Base-by-base conservation (phyloP, 768 basidiomycete genomes). In the Tricholoma flavovirens region DNA sequence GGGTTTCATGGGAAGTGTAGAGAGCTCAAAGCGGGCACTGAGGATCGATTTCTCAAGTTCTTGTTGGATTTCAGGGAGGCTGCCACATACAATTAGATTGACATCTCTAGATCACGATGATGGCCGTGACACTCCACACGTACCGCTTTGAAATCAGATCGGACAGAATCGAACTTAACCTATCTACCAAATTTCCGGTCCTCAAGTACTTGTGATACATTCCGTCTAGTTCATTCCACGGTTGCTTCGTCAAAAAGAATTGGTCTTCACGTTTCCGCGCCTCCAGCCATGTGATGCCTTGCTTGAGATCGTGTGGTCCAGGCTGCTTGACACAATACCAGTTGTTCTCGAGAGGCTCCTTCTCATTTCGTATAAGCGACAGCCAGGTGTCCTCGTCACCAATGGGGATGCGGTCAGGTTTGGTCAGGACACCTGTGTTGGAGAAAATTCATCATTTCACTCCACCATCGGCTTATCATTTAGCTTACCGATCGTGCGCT, bases 391-490 rank as follows among this genome's bases (percentile, higher is more conserved):
- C 66, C 51, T 83, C 82, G 29, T 84, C 81, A 0, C 81, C 83
- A 0, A 64, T 49, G 0, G 79, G 79, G 54, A 84, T 87, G 8
- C 84, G 80, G 60, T 88, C 88, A 0, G 86, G 86, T 59, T 91
- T 90, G 0, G 87, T 91, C n/a, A 88, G 74, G 11, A 88, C 85
- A 45, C 87, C 87, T 87, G 11, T 6, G 19, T 11, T 21, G 24
- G 35, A 17, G 51, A n/a, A n/a, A n/a, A n/a, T n/a, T n/a, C n/a
- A 55, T 33, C 4, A 5, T 0, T 29, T 24, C 12, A 1, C 29
- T 30, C 9, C 26, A 12, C n/a, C 1, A 35, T 9, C n/a, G 36
- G 1, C 3, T 1, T 21, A 43, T 11, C 17, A 29, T 9, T 0
- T 17, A 2, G 53, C 77, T 14, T 58, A 87, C 89, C 88, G 12